phyloP scores from a whole-genome alignment of 1,284 basidiomycete species.

The Takashimella tepidaria region DNA sequence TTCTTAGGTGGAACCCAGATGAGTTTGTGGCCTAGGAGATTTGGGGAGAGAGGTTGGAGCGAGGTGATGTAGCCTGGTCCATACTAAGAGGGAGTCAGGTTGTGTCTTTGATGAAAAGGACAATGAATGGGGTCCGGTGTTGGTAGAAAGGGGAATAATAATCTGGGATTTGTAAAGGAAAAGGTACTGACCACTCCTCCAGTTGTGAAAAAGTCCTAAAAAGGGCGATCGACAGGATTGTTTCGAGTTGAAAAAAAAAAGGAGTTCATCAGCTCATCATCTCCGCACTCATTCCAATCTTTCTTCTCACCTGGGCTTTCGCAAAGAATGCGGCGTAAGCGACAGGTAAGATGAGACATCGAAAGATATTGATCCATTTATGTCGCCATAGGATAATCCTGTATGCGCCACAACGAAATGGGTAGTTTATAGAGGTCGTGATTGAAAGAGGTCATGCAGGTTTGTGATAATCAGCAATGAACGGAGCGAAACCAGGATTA shows the following conservation, averaged over 20 bases:
- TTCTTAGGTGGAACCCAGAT: slow-evolving; percentile 52
- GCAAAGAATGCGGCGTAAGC: slow-evolving; percentile 65
- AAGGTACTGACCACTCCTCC: slow-evolving; percentile 11
- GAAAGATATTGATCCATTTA: slow-evolving; percentile 57
- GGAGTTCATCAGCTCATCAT: slow-evolving; percentile 14
- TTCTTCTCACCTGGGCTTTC: slow-evolving; percentile 29
- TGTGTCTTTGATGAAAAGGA: background rate
- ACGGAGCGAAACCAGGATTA: too few relatives aligned
- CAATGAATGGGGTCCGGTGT: background rate
- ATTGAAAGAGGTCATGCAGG: slow-evolving; percentile 42
- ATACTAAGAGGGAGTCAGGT: background rate
- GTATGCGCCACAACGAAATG: background rate
- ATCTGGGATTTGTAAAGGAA: slow-evolving; percentile 50
- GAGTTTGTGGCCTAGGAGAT: slow-evolving; percentile 56
- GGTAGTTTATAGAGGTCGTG: background rate
- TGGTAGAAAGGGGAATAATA: slow-evolving; percentile 7
- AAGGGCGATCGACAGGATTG: background rate
- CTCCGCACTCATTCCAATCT: slow-evolving; percentile 10
- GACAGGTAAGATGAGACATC: slow-evolving; percentile 64
- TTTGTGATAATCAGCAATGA: slow-evolving; percentile 45
- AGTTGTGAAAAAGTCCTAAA: slow-evolving; percentile 24
- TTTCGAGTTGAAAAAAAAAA: slow-evolving; percentile 7
- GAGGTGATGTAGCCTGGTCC: slow-evolving; percentile 59
- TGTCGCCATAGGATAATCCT: slow-evolving; percentile 19
- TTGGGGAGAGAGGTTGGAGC: slow-evolving; percentile 52